Percentiles rank a stretch among this genome's conserved stretches.
Conservation (phyloP, 2,329 filamentous ascomycete species). For the Talaromyces amestolkiae region DNA sequence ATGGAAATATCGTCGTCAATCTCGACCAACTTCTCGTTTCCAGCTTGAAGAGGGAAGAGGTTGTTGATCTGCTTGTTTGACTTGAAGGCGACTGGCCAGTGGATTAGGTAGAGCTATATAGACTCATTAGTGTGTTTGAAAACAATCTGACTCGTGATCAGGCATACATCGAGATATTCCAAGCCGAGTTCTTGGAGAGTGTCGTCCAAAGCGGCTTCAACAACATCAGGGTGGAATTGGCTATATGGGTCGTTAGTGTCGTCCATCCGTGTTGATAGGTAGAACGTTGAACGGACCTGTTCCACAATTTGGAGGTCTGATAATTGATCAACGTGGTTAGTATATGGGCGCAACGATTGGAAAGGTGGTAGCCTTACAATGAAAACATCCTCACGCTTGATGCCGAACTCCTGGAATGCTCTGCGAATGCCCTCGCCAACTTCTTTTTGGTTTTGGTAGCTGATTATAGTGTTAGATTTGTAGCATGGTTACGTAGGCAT, state of each 20-base stretch:
- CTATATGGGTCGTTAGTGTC: background rate
- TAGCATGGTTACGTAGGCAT: background rate
- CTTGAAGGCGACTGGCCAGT: constrained; percentile 48
- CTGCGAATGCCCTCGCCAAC: constrained; percentile 36
- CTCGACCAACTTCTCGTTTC: constrained; percentile 37
- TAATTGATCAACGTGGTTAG: background rate
- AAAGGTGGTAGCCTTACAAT: constrained; percentile 30
- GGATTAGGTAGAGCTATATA: constrained; percentile 41
- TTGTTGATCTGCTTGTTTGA: constrained; percentile 31
- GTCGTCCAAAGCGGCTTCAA: constrained; percentile 51
- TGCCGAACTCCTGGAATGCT: constrained; percentile 37
- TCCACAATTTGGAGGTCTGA: constrained; percentile 62
- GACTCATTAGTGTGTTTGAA: constrained; percentile 11
- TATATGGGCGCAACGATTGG: background rate
- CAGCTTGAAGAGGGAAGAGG: constrained; percentile 48
- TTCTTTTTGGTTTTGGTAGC: constrained; percentile 41
- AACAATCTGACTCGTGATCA: constrained; percentile 20
- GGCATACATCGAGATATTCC: constrained; percentile 55
- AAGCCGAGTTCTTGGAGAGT: constrained; percentile 53
- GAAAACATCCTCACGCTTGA: constrained; percentile 43
- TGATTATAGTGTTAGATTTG: constrained; percentile 15
- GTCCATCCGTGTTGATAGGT: no score
- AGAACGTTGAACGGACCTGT: constrained; percentile 37
- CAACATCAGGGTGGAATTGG: constrained; percentile 50
- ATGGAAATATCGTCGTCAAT: constrained; percentile 47